Conservation (phyloP, 139 green algal species). For the Mesotaenium endlicherianum region DNA sequence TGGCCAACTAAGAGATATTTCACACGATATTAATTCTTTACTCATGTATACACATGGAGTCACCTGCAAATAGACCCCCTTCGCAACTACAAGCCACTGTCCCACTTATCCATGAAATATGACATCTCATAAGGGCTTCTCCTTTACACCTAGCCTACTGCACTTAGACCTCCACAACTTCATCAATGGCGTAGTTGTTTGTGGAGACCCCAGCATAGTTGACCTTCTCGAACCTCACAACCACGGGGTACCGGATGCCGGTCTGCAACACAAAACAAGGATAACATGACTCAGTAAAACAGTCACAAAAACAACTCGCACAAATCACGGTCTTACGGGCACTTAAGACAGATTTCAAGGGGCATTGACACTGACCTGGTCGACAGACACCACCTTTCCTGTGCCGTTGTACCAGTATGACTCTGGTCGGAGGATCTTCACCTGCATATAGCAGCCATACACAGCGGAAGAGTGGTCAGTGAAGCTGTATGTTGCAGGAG, state of each 20-base stretch:
- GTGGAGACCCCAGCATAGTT: conserved; percentile 97
- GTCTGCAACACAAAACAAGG: conserved; percentile 61
- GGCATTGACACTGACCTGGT: conserved; percentile 66
- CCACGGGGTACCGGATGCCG: conserved; percentile 93
- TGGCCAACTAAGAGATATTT: too few relatives aligned
- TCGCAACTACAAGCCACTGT: too few relatives aligned
- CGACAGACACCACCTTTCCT: conserved; percentile 97
- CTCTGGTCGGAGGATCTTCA: conserved; percentile 95
- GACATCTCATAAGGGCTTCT: too few relatives aligned
- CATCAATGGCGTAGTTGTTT: conserved; percentile 97
- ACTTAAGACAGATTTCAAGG: too few relatives aligned
- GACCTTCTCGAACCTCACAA: conserved; percentile 95
- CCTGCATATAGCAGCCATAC: conserved; percentile 60
- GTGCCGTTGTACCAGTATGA: conserved; percentile 98
- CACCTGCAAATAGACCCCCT: too few relatives aligned
- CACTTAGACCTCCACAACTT: conserved; percentile 71
- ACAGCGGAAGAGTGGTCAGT: neutral
- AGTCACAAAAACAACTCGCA: neutral
- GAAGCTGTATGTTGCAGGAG: neutral
- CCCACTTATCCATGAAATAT: too few relatives aligned
- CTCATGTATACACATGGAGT: too few relatives aligned
- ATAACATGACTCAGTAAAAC: neutral
- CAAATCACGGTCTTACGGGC: neutral
- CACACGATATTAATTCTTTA: too few relatives aligned
- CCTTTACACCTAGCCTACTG: too few relatives aligned